Base-by-base conservation (phyloP, 495 filamentous ascomycete genomes). In the Xylaria intraflava region DNA sequence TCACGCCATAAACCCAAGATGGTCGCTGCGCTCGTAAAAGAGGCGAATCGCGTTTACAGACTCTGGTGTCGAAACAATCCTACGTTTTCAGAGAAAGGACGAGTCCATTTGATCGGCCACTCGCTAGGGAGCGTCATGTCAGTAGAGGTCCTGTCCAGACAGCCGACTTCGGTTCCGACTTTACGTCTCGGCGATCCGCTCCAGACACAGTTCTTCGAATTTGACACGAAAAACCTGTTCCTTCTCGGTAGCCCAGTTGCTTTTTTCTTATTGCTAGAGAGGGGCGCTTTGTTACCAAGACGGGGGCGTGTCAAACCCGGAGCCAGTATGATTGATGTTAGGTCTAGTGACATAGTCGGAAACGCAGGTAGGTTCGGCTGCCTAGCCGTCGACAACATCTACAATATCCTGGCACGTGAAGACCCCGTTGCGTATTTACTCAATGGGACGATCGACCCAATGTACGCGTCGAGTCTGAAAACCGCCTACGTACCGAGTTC, bases 1-100 rank as follows among this genome's bases (percentile, higher is more conserved):
- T 96, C 91, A 1, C 87, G 93, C 59, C 93, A 96, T 69, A 93
- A 96, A 59, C 83, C 85, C 1, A 95, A 89, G 69, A 97, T 98
- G 90, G 84, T 95, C 24, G 78, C 83, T 48, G 92, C 91, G 1
- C 84, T 96, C 20, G 83, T 91, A n/a, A 76, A 74, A 61, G 93
- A 98, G 69, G 93, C 93, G 1, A 98, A 98, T 60, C 82, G 93
- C 1, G 85, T 98, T 4, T 96, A 92, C 62, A 82, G 87, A 7
- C 78, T 97, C 3, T 98, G 93, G 93, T 95, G 89, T 59, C 76
- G 76, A 33, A 94, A 96, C 62, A 96, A 98, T 58, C 86, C 89
- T 0, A 86, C 82, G 2, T 98, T 96, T 59, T 77, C 85, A 6
- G 76, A 89, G 26, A 69, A 71, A 12, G 93, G 92, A 9, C 85